phyloP scores from a whole-genome alignment of 768 basidiomycete genomes.

The Filobasidium wieringae region DNA sequence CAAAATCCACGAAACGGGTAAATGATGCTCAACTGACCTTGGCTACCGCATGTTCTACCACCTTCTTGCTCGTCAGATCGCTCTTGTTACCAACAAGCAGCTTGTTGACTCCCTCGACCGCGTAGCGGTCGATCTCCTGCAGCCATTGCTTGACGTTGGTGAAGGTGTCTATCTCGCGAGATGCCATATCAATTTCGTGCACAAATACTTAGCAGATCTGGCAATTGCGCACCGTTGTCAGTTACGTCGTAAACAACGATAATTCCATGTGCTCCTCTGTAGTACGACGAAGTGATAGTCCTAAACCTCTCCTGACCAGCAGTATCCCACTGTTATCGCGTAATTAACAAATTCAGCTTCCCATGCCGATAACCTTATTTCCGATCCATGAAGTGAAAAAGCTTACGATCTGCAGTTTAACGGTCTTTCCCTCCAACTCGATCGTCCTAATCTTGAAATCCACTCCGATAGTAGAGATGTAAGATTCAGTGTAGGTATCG shows the following conservation, averaged over 20 bases:
- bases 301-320: constrained; percentile 97
- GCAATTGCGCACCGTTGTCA: constrained; percentile 47
- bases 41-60: constrained; percentile 35
- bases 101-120: constrained; percentile 98
- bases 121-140: constrained; percentile 93
- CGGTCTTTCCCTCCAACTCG: constrained; percentile 92
- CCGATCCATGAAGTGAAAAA: neutral
- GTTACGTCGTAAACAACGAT: constrained; percentile 90
- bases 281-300: constrained; percentile 97
- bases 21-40: constrained; percentile 18
- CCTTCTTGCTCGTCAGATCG: constrained; percentile 89
- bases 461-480: constrained; percentile 98
- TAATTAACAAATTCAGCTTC: neutral
- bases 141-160: constrained; percentile 90
- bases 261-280: constrained; percentile 98
- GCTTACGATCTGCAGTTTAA: constrained; percentile 93
- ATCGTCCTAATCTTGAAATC: constrained; percentile 72
- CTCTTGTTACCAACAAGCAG: constrained; percentile 97
- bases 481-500: constrained; percentile 97
- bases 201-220: neutral
- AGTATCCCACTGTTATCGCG: constrained; percentile 77
- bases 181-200: neutral
- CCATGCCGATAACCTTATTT: neutral
- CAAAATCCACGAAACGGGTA: neutral
- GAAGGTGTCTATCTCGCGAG: constrained; percentile 15